These are phyloP conservation scores for Botrytis tulipae DNA, from an alignment of 2,329 filamentous ascomycete genomes.

Conservation along the genomic window DNA sequence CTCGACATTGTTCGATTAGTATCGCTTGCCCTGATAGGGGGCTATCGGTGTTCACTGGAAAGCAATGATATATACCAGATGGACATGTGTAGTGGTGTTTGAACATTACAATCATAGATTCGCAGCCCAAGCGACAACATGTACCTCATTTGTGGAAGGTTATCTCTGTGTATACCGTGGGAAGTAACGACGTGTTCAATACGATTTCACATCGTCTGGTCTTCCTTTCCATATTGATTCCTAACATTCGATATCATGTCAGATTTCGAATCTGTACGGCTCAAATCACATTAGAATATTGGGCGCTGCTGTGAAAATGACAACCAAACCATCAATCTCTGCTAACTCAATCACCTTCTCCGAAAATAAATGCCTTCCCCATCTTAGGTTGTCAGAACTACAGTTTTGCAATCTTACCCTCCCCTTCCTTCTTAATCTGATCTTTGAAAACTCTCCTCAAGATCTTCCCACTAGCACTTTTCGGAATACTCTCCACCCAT, in stretches of 20 bases:
- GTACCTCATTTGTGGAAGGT: neutral
- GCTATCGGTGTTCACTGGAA: neutral
- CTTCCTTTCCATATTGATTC: neutral
- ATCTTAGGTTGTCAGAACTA: neutral
- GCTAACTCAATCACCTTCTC: neutral
- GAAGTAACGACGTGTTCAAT: neutral
- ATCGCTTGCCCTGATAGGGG: too few relatives aligned
- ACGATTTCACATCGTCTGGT: neutral
- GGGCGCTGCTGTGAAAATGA: neutral
- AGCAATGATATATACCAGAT: neutral
- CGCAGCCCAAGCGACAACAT: neutral
- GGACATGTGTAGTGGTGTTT: neutral
- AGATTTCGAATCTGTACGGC: neutral
- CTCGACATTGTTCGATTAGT: neutral
- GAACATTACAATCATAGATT: neutral
- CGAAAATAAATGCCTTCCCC: neutral
- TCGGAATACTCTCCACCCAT: slow-evolving; percentile 49
- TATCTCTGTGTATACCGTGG: neutral
- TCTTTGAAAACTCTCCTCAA: slow-evolving; percentile 34
- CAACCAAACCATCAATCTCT: neutral
- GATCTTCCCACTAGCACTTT: slow-evolving; percentile 51
- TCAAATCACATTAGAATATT: neutral
- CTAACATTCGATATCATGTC: neutral
- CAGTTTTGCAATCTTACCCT: slow-evolving; percentile 27
- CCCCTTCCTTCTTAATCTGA: slow-evolving; percentile 47